Base-by-base conservation (phyloP, 768 basidiomycete species). In the Lactarius vividus region DNA sequence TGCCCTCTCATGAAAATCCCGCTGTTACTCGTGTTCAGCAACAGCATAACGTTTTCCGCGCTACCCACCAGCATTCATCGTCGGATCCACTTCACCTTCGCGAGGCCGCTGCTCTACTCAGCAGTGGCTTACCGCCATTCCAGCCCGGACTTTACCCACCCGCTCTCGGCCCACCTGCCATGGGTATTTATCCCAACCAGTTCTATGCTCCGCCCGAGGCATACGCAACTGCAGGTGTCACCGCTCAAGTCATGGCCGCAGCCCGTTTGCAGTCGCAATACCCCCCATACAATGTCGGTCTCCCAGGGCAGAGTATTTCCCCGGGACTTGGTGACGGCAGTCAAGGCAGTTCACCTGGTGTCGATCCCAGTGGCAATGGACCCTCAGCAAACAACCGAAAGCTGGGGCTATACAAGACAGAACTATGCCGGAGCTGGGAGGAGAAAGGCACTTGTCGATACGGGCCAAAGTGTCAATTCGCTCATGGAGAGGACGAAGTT, bases 351-450 rank as follows among this genome's bases (percentile, higher is more conserved):
- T 67, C 61, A 69, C 62, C 64, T 0, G 23, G 39, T 69, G 71
- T 72, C 44, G 72, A 77, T 23, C 74, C 77, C 44, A 73, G 44
- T 33, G 81, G 81, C 55, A 81, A 79, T 56, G 92, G 92, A 0
- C 93, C 93, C 18, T 94, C 91, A 68, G 90, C 92, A 11, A 95
- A 95, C 78, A 96, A 96, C 74, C 84, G 94, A 71, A 96, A 96
- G 79, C 77, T 94, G 29, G 92, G 91, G 20, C 74, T 96, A 56
- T 96, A 96, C 81, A 96, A 96, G 81, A 95, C 94, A 0, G 90
- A 94, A 75, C 70, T 94, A 56, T 94, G 93, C 76, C 81, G 90
- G 68, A 95, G 93, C 74, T 94, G 93, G 92, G 92, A 94, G 75
- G 92, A 94, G 78, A 94, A 94, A 74, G 91, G 91, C 2, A 77